Percentiles rank a stretch among this genome's conserved stretches.
Conservation (phyloP, 2,329 filamentous ascomycete species). For the Scleromitrula shiraiana region DNA sequence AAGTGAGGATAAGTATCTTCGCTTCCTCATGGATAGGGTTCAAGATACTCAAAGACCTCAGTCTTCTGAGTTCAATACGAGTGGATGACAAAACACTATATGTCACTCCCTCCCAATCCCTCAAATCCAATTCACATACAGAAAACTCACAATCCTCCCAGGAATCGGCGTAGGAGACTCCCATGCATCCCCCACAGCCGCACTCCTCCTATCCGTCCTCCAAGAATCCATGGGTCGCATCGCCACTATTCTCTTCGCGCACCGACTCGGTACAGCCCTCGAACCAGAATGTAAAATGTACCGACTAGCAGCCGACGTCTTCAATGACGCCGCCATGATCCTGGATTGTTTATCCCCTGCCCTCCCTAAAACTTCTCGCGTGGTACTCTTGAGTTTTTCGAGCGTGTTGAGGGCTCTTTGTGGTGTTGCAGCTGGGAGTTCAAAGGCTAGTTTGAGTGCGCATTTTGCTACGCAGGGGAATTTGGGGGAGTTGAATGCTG, state of each 20-base stretch:
- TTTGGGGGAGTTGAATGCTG: constrained; percentile 83
- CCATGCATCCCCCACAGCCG: constrained; percentile 54
- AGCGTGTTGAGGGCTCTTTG: constrained; percentile 64
- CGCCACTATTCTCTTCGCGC: constrained; percentile 62
- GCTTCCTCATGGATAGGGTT: too few species aligned
- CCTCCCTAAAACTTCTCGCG: constrained; percentile 48
- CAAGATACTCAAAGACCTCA: too few species aligned
- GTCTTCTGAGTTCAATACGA: too few species aligned
- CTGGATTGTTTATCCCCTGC: constrained; percentile 60
- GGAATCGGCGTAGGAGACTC: constrained; percentile 63
- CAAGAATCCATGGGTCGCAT: constrained; percentile 59
- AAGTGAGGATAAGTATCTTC: neutral
- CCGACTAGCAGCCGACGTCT: constrained; percentile 59
- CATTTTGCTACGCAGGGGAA: constrained; percentile 88
- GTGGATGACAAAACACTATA: too few species aligned
- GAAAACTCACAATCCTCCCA: constrained; percentile 22
- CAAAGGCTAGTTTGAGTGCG: constrained; percentile 82
- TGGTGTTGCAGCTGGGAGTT: constrained; percentile 81
- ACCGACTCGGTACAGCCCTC: constrained; percentile 56
- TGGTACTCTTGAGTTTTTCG: constrained; percentile 49
- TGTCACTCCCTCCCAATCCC: too few species aligned
- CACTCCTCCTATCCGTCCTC: constrained; percentile 56
- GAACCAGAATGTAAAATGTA: constrained; percentile 70
- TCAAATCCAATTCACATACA: neutral
- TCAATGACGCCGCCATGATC: constrained; percentile 65